Evolutionary conservation across 1,284 basidiomycete genomes (phyloP).

Genomic region (Ganoderma meredithae): DNA sequence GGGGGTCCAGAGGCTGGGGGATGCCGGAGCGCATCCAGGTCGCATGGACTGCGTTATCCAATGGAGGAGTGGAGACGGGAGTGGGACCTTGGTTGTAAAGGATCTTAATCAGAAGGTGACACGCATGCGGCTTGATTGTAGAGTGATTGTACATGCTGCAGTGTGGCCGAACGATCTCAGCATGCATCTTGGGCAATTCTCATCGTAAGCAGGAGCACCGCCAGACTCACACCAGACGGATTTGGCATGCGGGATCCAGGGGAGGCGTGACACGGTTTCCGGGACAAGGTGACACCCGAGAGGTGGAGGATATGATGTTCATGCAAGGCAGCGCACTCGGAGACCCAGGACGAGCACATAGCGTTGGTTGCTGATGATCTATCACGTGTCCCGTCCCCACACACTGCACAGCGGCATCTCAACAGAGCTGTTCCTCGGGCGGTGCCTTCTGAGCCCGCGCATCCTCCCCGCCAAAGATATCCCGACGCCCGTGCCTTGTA

Average conservation of each 20-base stretch:
- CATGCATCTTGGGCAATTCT: constrained; percentile 25
- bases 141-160: constrained; percentile 28
- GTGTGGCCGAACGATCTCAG: constrained; percentile 21
- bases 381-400: constrained; percentile 31
- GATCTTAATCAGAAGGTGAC: constrained; percentile 31
- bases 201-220: constrained; percentile 30
- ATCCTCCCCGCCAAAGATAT: constrained; percentile 3
- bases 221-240: constrained; percentile 21
- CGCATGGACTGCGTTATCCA: constrained; percentile 28
- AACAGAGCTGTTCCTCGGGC: constrained; percentile 28
- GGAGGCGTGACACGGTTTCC: not conserved
- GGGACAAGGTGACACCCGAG: constrained; percentile 4
- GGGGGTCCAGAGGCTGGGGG: constrained; percentile 33
- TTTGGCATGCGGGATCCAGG: constrained; percentile 16
- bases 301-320: not conserved
- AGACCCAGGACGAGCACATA: constrained; percentile 5
- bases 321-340: constrained; percentile 23
- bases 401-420: constrained; percentile 24
- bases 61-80: constrained; percentile 27
- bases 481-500: constrained; percentile 13
- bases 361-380: constrained; percentile 28
- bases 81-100: constrained; percentile 26
- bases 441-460: constrained; percentile 10
- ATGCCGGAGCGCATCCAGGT: constrained; percentile 22
- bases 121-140: constrained; percentile 25